phyloP scores from a whole-genome alignment of 2,329 filamentous ascomycete species.

The Penicillium vulpinum region DNA sequence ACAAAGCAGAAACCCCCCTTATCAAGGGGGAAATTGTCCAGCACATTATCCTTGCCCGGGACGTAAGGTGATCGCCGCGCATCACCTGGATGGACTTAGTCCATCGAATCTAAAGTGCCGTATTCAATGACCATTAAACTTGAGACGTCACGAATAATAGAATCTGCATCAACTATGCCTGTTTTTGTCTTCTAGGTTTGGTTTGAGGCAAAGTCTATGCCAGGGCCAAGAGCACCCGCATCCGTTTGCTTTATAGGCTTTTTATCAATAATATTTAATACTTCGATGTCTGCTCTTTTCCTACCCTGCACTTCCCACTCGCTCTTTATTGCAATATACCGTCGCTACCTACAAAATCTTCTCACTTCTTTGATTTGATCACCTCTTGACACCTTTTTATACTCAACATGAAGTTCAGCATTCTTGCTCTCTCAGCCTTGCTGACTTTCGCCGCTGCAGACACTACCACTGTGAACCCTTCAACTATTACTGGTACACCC shows the following conservation, averaged over 20 bases:
- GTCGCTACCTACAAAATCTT: not conserved
- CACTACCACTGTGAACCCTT: constrained; percentile 26
- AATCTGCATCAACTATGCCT: not conserved
- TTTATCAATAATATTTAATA: constrained; percentile 5
- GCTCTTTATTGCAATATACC: not conserved
- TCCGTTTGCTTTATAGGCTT: constrained; percentile 1
- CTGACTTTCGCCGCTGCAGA: constrained; percentile 45
- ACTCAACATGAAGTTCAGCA: constrained; percentile 43
- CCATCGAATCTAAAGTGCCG: not conserved
- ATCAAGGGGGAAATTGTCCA: constrained; percentile 4
- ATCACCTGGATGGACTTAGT: not conserved
- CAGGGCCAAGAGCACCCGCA: not conserved
- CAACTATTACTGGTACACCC: constrained; percentile 36
- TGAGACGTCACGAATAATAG: constrained; percentile 22
- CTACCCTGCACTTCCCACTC: not conserved
- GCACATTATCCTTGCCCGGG: not conserved
- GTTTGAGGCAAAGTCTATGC: not conserved
- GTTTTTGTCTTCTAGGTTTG: constrained; percentile 3
- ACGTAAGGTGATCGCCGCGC: constrained; percentile 3
- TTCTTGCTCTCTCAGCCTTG: constrained; percentile 48
- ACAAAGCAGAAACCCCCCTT: not conserved
- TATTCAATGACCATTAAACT: constrained; percentile 4
- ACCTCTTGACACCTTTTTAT: constrained; percentile 7
- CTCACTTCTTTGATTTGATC: constrained; percentile 11
- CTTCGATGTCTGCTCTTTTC: not conserved